phyloP scores from a whole-genome alignment of 768 basidiomycete species.

The Leucocoprinus sp. region DNA sequence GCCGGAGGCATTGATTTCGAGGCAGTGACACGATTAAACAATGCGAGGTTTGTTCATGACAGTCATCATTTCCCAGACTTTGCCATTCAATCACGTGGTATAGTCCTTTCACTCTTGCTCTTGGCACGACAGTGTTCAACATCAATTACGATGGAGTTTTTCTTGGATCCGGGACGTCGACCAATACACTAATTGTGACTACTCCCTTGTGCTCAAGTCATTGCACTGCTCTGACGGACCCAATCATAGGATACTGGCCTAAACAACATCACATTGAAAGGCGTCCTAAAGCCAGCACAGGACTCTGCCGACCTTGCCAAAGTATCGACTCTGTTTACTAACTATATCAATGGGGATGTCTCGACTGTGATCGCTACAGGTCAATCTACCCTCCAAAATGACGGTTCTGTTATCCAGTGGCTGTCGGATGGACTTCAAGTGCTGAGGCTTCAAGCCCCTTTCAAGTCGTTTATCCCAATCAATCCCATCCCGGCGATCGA shows the following conservation, averaged over 20 bases:
- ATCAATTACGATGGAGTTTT: constrained; percentile 49
- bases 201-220: not conserved
- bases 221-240: not conserved
- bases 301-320: constrained; percentile 32
- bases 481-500: constrained; percentile 57
- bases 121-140: constrained; percentile 60
- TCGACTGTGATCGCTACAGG: constrained; percentile 56
- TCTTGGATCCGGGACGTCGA: constrained; percentile 48
- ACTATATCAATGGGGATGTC: constrained; percentile 56
- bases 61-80: not conserved
- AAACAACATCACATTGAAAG: constrained; percentile 53
- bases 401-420: constrained; percentile 57
- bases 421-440: constrained; percentile 51
- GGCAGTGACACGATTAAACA: constrained; percentile 45
- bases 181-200: constrained; percentile 44
- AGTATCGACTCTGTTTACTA: constrained; percentile 61
- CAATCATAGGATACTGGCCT: constrained; percentile 38
- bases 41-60: constrained; percentile 38
- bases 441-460: constrained; percentile 55
- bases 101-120: constrained; percentile 61
- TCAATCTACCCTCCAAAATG: constrained; percentile 45
- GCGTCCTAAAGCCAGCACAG: constrained; percentile 47
- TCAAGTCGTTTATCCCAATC: constrained; percentile 42
- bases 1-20: constrained; percentile 60
- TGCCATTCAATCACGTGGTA: not conserved